A percentile compares a stretch with the other conserved stretches of the same genome.
phyloP scores from a whole-genome alignment of 768 basidiomycete species.

The Termitomyces eurrhizus region DNA sequence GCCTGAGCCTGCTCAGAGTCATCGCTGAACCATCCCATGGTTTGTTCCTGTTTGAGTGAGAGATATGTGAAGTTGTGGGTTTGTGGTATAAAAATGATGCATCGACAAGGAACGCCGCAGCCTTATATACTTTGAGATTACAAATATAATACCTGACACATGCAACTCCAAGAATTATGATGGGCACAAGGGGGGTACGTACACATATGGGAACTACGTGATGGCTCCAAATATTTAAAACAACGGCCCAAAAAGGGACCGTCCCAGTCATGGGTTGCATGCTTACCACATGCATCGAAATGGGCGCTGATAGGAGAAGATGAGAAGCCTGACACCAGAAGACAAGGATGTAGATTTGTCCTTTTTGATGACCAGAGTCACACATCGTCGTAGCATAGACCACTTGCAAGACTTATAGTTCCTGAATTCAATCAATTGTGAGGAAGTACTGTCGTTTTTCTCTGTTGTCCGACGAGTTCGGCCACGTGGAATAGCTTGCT shows the following conservation, averaged over 20 bases:
- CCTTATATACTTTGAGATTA: neutral
- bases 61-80: neutral
- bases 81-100: neutral
- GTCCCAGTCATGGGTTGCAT: neutral
- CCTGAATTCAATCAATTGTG: neutral
- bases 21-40: conserved; percentile 40
- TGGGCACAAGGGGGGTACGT: neutral
- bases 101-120: neutral
- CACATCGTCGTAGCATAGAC: too few species aligned
- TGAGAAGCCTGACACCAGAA: neutral
- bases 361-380: neutral
- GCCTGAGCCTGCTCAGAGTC: conserved; percentile 39
- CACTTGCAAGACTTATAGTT: neutral
- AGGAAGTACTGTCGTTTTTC: too few species aligned
- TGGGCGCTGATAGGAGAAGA: neutral
- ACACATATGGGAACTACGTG: neutral
- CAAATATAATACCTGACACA: neutral
- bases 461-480: neutral
- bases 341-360: neutral
- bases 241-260: neutral
- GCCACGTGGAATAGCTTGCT: neutral
- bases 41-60: conserved; percentile 4
- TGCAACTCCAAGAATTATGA: neutral
- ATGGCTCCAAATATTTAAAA: neutral
- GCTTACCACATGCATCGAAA: neutral